Evolutionary conservation across 148 eudicot genomes (phyloP).

Genomic region (Rhododendron williamsianum): DNA sequence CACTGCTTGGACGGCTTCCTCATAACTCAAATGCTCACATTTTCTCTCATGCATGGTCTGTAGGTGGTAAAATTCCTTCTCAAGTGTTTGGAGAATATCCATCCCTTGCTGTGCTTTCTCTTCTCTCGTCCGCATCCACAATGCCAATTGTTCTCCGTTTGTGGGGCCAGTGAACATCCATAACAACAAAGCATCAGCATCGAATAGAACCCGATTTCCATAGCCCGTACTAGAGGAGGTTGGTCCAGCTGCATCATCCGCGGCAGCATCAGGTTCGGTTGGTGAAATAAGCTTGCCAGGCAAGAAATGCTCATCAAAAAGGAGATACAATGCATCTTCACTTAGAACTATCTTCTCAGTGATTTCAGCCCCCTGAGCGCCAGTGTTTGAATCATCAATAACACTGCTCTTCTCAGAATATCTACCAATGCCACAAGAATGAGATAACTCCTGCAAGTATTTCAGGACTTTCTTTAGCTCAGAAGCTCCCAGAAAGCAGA

Average conservation of each 20-base stretch:
- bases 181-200: conserved; percentile 60
- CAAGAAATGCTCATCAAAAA: conserved; percentile 58
- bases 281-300: conserved; percentile 22
- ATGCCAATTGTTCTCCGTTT: conserved; percentile 54
- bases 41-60: conserved; percentile 76
- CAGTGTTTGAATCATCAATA: conserved; percentile 34
- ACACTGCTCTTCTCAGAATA: conserved; percentile 52
- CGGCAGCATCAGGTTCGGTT: conserved; percentile 13
- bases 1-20: conserved; percentile 75
- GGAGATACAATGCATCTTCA: conserved; percentile 54
- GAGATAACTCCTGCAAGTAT: conserved; percentile 65
- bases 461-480: conserved; percentile 66
- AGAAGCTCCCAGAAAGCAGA: conserved; percentile 73
- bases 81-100: conserved; percentile 60
- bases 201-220: conserved; percentile 23
- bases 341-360: conserved; percentile 50
- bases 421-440: conserved; percentile 60
- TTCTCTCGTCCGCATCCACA: conserved; percentile 56
- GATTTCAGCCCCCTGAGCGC: conserved; percentile 28
- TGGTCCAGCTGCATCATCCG: conserved; percentile 26
- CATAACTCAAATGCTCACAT: conserved; percentile 59
- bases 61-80: conserved; percentile 65
- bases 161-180: conserved; percentile 74
- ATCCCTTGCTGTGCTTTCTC: conserved; percentile 64
- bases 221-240: conserved; percentile 14